Percentiles rank a stretch among this genome's conserved stretches.
These are phyloP conservation scores for Xylaria sp. DNA, from an alignment of 2,329 filamentous ascomycete species.

Conservation along the genomic window DNA sequence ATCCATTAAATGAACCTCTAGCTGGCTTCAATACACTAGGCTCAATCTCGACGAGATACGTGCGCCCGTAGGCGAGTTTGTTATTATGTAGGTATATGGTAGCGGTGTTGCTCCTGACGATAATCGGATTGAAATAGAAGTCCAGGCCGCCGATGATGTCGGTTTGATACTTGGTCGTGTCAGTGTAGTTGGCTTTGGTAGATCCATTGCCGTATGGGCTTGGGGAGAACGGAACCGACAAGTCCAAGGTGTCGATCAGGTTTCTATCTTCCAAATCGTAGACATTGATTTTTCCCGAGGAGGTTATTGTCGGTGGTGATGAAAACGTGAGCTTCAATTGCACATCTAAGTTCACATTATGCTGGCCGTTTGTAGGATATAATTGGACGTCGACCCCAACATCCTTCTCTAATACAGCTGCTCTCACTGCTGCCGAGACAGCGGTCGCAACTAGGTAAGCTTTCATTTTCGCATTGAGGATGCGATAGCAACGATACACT, in stretches of 20 bases:
- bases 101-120: conserved; percentile 27
- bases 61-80: conserved; percentile 29
- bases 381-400: conserved; percentile 6
- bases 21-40: conserved; percentile 14
- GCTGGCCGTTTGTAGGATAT: conserved; percentile 24
- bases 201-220: conserved; percentile 32
- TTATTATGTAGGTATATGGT: conserved; percentile 35
- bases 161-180: conserved; percentile 35
- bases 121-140: conserved; percentile 34
- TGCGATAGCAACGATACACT: not conserved
- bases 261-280: conserved; percentile 27
- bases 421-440: conserved; percentile 11
- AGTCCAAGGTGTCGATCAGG: conserved; percentile 29
- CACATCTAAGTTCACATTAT: conserved; percentile 25
- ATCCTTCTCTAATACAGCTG: not conserved
- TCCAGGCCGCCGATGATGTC: conserved; percentile 35
- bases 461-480: conserved; percentile 10
- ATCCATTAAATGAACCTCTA: conserved; percentile 22
- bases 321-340: conserved; percentile 28
- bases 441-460: not conserved
- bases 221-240: conserved; percentile 31
- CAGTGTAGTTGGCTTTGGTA: conserved; percentile 29
- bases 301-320: conserved; percentile 25
- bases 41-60: conserved; percentile 30
- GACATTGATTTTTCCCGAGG: conserved; percentile 31